Evolutionary conservation across 192 early-diverging fungal genomes (phyloP).

Genomic region (Rhizophagus clarus): DNA sequence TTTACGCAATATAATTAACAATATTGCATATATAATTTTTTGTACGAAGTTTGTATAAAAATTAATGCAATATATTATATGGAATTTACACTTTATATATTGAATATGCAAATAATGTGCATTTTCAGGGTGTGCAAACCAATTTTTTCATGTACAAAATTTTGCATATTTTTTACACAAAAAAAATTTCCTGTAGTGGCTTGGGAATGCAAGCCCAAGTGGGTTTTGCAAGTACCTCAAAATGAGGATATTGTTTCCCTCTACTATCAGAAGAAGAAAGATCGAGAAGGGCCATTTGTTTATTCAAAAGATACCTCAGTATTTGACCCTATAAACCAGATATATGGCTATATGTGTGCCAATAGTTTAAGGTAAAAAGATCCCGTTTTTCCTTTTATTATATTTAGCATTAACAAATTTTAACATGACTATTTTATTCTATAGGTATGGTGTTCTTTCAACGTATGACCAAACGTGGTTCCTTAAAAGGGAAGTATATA

Average conservation of each 20-base stretch:
- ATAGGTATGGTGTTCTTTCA: constrained; percentile 33
- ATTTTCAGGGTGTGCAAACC: no score
- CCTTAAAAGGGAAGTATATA: constrained; percentile 1
- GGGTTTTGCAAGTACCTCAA: not conserved
- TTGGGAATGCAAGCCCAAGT: not conserved
- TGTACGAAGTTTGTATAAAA: no score
- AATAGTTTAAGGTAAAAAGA: constrained; percentile 7
- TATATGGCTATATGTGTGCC: not conserved
- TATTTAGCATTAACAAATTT: not conserved
- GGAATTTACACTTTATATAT: no score
- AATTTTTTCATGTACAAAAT: no score
- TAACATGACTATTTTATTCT: not conserved
- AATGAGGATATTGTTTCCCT: not conserved
- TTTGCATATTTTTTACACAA: no score
- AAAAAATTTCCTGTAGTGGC: no score
- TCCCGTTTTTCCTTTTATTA: not conserved
- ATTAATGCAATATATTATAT: no score
- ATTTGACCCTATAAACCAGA: not conserved
- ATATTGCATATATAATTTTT: no score
- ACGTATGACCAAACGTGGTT: constrained; percentile 39
- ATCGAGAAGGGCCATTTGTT: not conserved
- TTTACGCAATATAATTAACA: no score
- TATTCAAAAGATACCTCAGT: not conserved
- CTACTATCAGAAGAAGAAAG: not conserved
- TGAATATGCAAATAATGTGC: no score